phyloP scores from a whole-genome alignment of 2,329 filamentous ascomycete species.

The Cordyceps pruinosa region DNA sequence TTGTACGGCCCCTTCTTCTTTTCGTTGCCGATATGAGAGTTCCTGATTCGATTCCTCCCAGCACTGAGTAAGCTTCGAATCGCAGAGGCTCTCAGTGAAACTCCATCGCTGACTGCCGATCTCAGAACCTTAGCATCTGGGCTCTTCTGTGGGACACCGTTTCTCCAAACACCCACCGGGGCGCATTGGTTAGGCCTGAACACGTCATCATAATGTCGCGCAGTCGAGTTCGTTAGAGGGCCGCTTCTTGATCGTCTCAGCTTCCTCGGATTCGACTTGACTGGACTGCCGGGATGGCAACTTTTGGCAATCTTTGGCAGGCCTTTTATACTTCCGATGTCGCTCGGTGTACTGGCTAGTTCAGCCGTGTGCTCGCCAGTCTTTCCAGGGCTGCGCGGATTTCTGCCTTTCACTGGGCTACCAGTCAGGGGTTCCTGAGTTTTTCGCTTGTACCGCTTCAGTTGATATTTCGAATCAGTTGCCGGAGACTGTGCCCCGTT shows the following conservation, averaged over 20 bases:
- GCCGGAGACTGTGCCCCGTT: not conserved
- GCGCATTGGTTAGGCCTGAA: not conserved
- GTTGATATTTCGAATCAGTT: conserved; percentile 9
- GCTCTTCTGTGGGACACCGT: conserved; percentile 5
- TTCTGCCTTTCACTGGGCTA: not conserved
- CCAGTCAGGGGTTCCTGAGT: not conserved
- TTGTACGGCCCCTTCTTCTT: not conserved
- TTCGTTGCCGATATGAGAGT: not conserved
- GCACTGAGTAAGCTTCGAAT: conserved; percentile 9
- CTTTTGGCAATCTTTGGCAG: not conserved
- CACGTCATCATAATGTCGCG: not conserved
- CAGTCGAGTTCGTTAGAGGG: not conserved
- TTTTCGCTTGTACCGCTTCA: conserved; percentile 7
- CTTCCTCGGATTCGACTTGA: not conserved
- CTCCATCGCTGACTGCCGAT: conserved; percentile 7
- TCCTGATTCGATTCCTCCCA: conserved; percentile 1
- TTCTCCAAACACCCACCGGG: conserved; percentile 6
- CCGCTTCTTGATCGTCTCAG: conserved; percentile 1
- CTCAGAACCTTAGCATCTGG: conserved; percentile 6
- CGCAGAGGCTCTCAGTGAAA: conserved; percentile 7
- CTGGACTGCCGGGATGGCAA: not conserved
- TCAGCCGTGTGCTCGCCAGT: not conserved
- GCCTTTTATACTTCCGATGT: conserved; percentile 10
- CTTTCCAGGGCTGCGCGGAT: not conserved
- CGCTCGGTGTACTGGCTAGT: not conserved